Evolutionary conservation across 257 asterid species (phyloP).

Genomic region (Solanum sejunctum): DNA sequence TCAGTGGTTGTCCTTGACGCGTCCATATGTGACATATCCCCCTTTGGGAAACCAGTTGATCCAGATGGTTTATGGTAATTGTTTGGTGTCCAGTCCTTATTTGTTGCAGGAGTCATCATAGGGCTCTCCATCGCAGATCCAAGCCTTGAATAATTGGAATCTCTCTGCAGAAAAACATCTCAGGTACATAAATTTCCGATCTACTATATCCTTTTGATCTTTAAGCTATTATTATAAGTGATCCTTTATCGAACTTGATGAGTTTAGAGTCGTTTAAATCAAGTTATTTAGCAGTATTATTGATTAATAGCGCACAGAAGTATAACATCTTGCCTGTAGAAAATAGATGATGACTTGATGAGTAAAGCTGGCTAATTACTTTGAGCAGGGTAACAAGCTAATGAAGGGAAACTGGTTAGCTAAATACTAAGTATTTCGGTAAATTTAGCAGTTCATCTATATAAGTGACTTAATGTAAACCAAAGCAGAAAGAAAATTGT

Average conservation of each 20-base stretch:
- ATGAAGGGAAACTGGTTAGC: neutral
- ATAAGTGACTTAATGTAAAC: neutral
- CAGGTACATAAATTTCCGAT: neutral
- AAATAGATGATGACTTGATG: neutral
- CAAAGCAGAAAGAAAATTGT: neutral
- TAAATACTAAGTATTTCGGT: neutral
- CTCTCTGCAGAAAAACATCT: slow-evolving; percentile 47
- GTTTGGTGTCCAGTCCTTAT: slow-evolving; percentile 52
- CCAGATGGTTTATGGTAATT: slow-evolving; percentile 34
- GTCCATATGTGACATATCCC: slow-evolving; percentile 52
- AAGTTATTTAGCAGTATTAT: neutral
- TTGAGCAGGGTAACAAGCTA: neutral
- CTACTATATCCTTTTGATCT: neutral
- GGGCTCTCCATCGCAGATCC: slow-evolving; percentile 79
- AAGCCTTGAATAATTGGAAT: slow-evolving; percentile 65
- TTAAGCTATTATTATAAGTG: neutral
- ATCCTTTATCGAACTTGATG: neutral
- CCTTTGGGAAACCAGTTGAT: slow-evolving; percentile 31
- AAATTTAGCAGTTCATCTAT: neutral
- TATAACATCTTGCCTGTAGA: neutral
- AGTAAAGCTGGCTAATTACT: neutral
- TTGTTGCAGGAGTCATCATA: slow-evolving; percentile 62
- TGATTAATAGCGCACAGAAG: neutral
- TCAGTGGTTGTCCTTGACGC: slow-evolving; percentile 75
- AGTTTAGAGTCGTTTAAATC: neutral